phyloP scores from a whole-genome alignment of 1,284 basidiomycete genomes.

The Pterulicium gracile region DNA sequence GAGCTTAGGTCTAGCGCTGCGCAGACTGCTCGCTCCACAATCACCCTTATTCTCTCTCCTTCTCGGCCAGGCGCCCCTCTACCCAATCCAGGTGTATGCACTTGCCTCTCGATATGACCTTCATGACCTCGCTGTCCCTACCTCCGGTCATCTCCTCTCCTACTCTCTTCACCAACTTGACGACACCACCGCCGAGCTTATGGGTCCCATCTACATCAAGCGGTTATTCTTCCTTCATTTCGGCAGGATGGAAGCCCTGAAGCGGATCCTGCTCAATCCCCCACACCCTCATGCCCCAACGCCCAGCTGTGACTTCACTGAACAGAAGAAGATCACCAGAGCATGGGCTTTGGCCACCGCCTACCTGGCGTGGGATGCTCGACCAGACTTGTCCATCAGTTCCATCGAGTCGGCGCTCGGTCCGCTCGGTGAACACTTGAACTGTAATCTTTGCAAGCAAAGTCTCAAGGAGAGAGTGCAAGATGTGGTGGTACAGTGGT shows the following conservation, averaged over 20 bases:
- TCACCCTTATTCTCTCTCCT: conserved; percentile 31
- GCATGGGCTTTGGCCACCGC: conserved; percentile 60
- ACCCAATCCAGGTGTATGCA: conserved; percentile 46
- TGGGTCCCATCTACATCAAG: conserved; percentile 51
- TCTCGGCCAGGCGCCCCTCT: conserved; percentile 42
- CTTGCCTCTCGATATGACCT: conserved; percentile 45
- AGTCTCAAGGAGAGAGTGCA: conserved; percentile 55
- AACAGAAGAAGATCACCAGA: conserved; percentile 51
- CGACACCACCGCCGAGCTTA: conserved; percentile 46
- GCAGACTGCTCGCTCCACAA: conserved; percentile 12
- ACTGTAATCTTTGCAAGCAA: conserved; percentile 50
- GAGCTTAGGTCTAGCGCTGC: conserved; percentile 23
- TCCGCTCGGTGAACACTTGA: conserved; percentile 45
- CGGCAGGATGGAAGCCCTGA: conserved; percentile 36
- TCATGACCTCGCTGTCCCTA: conserved; percentile 46
- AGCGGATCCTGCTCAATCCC: conserved; percentile 42
- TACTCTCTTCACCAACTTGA: conserved; percentile 43
- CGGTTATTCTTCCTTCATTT: conserved; percentile 49
- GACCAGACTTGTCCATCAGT: conserved; percentile 54
- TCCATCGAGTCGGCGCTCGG: conserved; percentile 49
- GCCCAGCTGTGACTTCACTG: conserved; percentile 40
- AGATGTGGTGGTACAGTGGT: conserved; percentile 63
- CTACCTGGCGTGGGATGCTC: conserved; percentile 58
- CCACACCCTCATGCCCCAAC: conserved; percentile 55
- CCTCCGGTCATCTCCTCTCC: conserved; percentile 49